Percentiles rank a stretch among this genome's conserved stretches.
Evolutionary conservation across 805 yeast species (phyloP).

Genomic region (Ogataea zsoltii): DNA sequence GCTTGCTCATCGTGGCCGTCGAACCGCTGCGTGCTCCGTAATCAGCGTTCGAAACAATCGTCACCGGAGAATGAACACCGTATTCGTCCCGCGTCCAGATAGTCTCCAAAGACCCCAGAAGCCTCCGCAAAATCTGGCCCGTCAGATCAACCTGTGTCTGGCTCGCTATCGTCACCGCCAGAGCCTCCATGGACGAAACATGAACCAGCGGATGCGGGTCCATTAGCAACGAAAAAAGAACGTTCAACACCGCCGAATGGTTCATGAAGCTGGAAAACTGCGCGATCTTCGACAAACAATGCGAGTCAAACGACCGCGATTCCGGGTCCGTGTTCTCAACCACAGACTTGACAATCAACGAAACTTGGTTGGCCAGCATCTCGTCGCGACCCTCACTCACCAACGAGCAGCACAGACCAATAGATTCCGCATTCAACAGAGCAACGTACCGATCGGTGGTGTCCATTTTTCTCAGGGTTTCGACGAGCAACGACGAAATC

Average conservation of each 20-base stretch:
- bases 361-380: conserved; percentile 40
- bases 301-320: conserved; percentile 58
- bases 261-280: conserved; percentile 32
- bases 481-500: conserved; percentile 27
- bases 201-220: conserved; percentile 91
- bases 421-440: conserved; percentile 32
- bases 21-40: conserved; percentile 44
- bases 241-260: conserved; percentile 51
- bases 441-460: conserved; percentile 20
- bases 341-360: conserved; percentile 62
- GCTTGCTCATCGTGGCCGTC: conserved; percentile 41
- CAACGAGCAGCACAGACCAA: conserved; percentile 33
- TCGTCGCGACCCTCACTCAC: conserved; percentile 26
- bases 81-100: conserved; percentile 49
- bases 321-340: conserved; percentile 66
- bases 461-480: conserved; percentile 29
- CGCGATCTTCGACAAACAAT: conserved; percentile 40
- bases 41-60: conserved; percentile 51
- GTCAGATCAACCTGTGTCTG: conserved; percentile 38
- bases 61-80: conserved; percentile 45
- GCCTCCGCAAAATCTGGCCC: conserved; percentile 39
- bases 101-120: conserved; percentile 41
- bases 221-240: conserved; percentile 55
- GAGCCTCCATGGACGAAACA: conserved; percentile 65
- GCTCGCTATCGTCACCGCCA: conserved; percentile 55